Percentiles rank a stretch among this genome's conserved stretches.
Evolutionary conservation across 2,329 filamentous ascomycete species (phyloP).

Genomic region (Cladosporium sp.): DNA sequence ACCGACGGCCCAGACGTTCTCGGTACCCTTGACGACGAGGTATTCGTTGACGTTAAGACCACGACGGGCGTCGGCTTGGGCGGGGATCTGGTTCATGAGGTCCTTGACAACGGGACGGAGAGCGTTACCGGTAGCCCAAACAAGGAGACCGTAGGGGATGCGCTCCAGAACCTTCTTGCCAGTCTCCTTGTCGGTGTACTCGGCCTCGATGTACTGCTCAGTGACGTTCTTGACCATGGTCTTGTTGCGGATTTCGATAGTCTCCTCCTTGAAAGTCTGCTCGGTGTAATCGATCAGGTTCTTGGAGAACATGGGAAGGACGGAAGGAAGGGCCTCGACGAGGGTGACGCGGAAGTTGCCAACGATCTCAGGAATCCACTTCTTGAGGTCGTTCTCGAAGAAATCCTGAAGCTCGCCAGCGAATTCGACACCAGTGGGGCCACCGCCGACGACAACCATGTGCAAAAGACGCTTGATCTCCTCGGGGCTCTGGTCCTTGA

Average conservation of each 20-base stretch:
- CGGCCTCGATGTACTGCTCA: constrained; percentile 86
- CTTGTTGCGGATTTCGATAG: constrained; percentile 95
- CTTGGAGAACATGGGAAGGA: constrained; percentile 97
- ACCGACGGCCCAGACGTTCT: constrained; percentile 96
- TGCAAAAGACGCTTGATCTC: constrained; percentile 92
- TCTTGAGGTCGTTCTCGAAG: constrained; percentile 96
- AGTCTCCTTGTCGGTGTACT: constrained; percentile 67
- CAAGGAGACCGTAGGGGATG: constrained; percentile 91
- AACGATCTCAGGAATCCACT: constrained; percentile 93
- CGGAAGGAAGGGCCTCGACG: constrained; percentile 91
- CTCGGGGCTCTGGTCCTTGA: constrained; percentile 88
- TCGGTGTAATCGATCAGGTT: constrained; percentile 99
- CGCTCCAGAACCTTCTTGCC: constrained; percentile 76
- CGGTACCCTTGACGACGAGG: constrained; percentile 92
- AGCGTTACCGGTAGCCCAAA: constrained; percentile 97
- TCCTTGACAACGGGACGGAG: constrained; percentile 85
- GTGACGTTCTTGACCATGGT: constrained; percentile 98
- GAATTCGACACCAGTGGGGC: constrained; percentile 96
- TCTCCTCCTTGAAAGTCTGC: constrained; percentile 97
- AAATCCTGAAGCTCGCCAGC: constrained; percentile 98
- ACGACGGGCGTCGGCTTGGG: constrained; percentile 90
- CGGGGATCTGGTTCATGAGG: constrained; percentile 85
- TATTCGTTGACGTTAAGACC: constrained; percentile 98
- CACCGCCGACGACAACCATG: constrained; percentile 86
- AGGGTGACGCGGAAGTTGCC: constrained; percentile 96